Evolutionary conservation across 2,329 filamentous ascomycete genomes (phyloP), one percentile per base, ranked within the genome.

Genomic region (Aspergillus sojae): DNA sequence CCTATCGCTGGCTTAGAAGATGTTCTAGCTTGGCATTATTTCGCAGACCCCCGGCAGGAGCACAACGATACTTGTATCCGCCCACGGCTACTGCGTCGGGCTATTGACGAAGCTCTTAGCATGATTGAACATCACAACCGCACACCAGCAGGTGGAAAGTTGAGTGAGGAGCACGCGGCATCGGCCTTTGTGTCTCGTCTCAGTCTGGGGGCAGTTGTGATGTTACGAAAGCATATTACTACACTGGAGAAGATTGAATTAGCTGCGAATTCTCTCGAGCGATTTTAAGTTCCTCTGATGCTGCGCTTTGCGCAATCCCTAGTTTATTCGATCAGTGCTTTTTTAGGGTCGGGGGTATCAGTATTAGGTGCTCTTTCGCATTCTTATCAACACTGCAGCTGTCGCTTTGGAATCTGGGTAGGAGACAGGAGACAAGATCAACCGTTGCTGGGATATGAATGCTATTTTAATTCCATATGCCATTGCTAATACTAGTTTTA

Each of bases 1-100:
- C 74, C 77, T 0, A 72, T 84, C 1, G 67, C 67, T 5, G 85
- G 83, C 0, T 75, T 88, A 48, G 78, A 81, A 43, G 79, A 85
- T 39, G 80, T 87, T n/a, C 69, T 89, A 21, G 67, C 76, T 0
- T 87, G 82, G 78, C 69, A 86, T 3, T 89, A 88, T 67, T 70
- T 80, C 39, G 71, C 61, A 4, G 68, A 58, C 30, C 48, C 65
- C 12, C 52, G n/a, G 11, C 32, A 19, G 16, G 5, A 54, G 12
- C 12, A 58, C 5, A 43, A 58, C 1, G 39, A 56, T 26, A 28
- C 50, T 11, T 50, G 57, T 19, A 54, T 34, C 30, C 65, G 69
- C n/a, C 71, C 70, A n/a, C 57, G 58, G 21, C 52, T 75, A 19
- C 65, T 76, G 21, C 64, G 62, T 12, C 68, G 65, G 53, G 68